Conservation (phyloP, 2,329 filamentous ascomycete genomes). For the Ophiostoma fasciatum region DNA sequence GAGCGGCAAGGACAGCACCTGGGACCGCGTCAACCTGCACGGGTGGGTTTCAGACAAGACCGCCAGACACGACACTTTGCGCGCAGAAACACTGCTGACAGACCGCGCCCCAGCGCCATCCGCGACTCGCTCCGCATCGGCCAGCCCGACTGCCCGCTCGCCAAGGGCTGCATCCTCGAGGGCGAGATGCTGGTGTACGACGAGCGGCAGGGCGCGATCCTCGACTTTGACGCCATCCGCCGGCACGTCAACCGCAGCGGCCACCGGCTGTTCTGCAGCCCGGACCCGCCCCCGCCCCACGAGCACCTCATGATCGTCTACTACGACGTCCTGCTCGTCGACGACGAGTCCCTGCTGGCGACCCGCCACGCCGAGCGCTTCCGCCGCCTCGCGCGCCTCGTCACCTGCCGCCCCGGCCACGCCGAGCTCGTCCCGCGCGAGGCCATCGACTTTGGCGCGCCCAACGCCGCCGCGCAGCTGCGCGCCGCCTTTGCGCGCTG, state of each 20-base stretch:
- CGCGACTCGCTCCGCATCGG: slow-evolving; percentile 49
- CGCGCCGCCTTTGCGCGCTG: slow-evolving; percentile 51
- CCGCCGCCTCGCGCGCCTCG: slow-evolving; percentile 39
- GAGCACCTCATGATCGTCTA: slow-evolving; percentile 50
- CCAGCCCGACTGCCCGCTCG: slow-evolving; percentile 40
- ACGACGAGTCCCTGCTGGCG: slow-evolving; percentile 36
- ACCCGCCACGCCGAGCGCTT: slow-evolving; percentile 44
- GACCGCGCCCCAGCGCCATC: slow-evolving; percentile 31
- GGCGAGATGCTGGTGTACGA: slow-evolving; percentile 72
- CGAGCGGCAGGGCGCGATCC: slow-evolving; percentile 45
- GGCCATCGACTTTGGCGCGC: slow-evolving; percentile 48
- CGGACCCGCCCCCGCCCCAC: no score
- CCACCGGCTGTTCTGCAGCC: slow-evolving; percentile 15
- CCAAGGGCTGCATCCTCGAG: slow-evolving; percentile 58
- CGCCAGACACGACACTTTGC: neutral
- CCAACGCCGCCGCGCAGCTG: slow-evolving; percentile 36
- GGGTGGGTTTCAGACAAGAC: slow-evolving; percentile 20
- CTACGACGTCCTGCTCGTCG: slow-evolving; percentile 40
- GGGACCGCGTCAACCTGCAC: slow-evolving; percentile 49
- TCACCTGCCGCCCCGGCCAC: slow-evolving; percentile 39
- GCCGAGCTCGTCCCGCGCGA: slow-evolving; percentile 53
- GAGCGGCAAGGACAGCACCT: slow-evolving; percentile 76
- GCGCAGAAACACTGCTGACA: no score
- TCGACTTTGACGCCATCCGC: slow-evolving; percentile 69
- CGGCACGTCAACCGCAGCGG: slow-evolving; percentile 67